Evolutionary conservation across 148 eudicot species (phyloP), one percentile per base, ranked within the genome.

Genomic region (Chenopodium formosanum): DNA sequence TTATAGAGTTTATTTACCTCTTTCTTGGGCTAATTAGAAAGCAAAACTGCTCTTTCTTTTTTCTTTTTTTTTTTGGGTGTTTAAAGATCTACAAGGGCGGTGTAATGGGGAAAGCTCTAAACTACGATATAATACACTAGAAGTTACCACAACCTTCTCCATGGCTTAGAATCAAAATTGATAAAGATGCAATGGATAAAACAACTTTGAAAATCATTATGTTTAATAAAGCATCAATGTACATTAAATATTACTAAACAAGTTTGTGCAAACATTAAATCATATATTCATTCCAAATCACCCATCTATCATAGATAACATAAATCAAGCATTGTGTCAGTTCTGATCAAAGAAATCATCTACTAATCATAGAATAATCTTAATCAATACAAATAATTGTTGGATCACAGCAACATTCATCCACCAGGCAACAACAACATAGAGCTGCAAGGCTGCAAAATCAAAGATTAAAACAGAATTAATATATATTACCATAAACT

Each of bases 401-500:
- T n/a, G 88, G 88, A 79, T 88, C 90, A 77, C 90, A 88, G 81
- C 89, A 87, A 44, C 90, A 88, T 46, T 88, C 90, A 47, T 88
- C 90, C 37, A 86, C 0, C 32, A 83, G 75, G 67, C 83, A 88
- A 74, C 90, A 88, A 64, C 90, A 88, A 79, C 90, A 88, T 46
- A 88, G 76, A 79, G 88, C 90, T 76, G 88, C 90, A 47, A 88
- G 87, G 82, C 90, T 88, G 88, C 82, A 88, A 70, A 50, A 37
- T 31, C 44, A 50, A 79, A 53, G 8, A 48, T 73, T 9, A 32
- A 32, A 52, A 10, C 16, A 34, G 25, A 25, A 25, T 37, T 68
- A 53, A 11, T 22, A 3, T 9, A 27, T 47, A 44, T 64, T 56
- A 62, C 2, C 12, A 25, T 9, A 2, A 46, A 60, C 14, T 9